phyloP scores from a whole-genome alignment of 352 stramenopile genomes.

The Globisporangium takayamanum region DNA sequence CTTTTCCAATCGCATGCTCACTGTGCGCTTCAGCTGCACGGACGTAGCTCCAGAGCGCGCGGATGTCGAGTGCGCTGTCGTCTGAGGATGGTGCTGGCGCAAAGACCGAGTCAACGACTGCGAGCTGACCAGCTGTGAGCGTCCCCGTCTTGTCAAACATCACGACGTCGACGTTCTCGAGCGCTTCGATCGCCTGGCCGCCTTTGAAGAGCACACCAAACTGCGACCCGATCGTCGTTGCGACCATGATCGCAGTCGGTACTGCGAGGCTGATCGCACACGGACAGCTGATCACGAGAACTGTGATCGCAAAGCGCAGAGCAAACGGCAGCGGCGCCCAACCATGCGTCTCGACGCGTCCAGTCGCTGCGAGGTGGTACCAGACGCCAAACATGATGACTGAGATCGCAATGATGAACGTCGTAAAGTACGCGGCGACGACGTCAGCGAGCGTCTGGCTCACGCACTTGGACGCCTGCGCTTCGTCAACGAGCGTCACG shows the following conservation, averaged over 20 bases:
- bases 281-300: conserved; percentile 74
- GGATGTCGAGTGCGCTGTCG: background rate
- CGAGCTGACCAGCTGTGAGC: conserved; percentile 53
- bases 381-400: conserved; percentile 62
- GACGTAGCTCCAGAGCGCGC: conserved; percentile 37
- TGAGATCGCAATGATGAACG: conserved; percentile 61
- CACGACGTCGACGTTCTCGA: conserved; percentile 59
- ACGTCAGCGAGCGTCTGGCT: conserved; percentile 61
- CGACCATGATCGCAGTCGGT: conserved; percentile 73
- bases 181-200: conserved; percentile 56
- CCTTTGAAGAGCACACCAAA: conserved; percentile 81
- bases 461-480: conserved; percentile 53
- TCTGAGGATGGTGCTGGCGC: background rate
- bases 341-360: conserved; percentile 34
- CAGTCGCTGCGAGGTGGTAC: conserved; percentile 48
- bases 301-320: conserved; percentile 72
- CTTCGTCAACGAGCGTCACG: conserved; percentile 64
- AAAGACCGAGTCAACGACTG: conserved; percentile 24
- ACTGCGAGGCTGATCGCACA: conserved; percentile 73
- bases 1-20: conserved; percentile 60
- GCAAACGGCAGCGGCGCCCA: conserved; percentile 62
- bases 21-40: conserved; percentile 48
- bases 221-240: conserved; percentile 70
- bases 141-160: conserved; percentile 84
- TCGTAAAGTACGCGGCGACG: conserved; percentile 68